Evolutionary conservation across 345 rosid species (phyloP), one percentile per base, ranked within the genome.

Genomic region (Syzygium oleosum): DNA sequence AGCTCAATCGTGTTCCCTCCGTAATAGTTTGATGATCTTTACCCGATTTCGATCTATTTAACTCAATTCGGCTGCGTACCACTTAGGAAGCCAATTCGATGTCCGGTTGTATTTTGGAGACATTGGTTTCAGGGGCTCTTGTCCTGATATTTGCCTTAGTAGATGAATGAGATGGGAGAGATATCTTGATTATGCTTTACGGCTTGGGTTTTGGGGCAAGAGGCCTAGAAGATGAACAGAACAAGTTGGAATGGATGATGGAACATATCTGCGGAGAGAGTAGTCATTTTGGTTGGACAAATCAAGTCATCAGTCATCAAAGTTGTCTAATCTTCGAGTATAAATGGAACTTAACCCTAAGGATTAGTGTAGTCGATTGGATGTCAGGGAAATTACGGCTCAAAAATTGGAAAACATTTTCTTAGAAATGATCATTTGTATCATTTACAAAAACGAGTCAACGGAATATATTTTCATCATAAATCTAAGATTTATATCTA

Each of bases 381-480:
- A 1, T 17, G 43, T 31, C 38, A 31, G 16, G 23, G 22, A 31
- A 65, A 43, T 31, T 31, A 65, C 0, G 12, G 6, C 17, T 31
- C 1, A 68, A 19, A 34, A 68, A 34, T 34, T 5, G 21, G 6
- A 68, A 34, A 31, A 17, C 2, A 19, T 68, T 68, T 68, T 68
- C 1, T 34, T 68, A 0, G 19, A 73, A 73, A 68, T 73, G 46
- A 19, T 5, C 6, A 0, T 19, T 17, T 19, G 11, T 73, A 19
- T 34, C 23, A 21, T 34, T 19, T 34, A 4, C 0, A 38, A 19
- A 68, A 31, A 34, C 17, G 1, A 34, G 43, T 68, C 13, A 68
- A 31, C 0, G 4, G 4, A 31, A 65, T 4, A 31, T 65, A 31
- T 16, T 65, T 65, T 68, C 0, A 31, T 65, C 0, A 7, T 8